Evolutionary conservation across 2,329 filamentous ascomycete genomes (phyloP).

Genomic region (Xylariaceae sp.): DNA sequence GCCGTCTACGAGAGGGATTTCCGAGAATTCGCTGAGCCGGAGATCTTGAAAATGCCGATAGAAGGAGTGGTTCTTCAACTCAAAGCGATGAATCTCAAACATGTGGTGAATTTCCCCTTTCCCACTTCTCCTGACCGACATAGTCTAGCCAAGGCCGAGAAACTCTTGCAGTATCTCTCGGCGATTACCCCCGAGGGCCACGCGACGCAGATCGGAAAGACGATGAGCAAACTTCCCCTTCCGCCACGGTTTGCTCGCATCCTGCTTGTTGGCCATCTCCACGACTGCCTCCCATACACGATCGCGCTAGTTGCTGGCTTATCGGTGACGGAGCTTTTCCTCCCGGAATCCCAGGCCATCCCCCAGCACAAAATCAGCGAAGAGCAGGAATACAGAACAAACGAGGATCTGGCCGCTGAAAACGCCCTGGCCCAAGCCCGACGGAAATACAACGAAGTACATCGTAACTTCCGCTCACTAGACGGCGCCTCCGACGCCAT

Average conservation of each 20-base stretch:
- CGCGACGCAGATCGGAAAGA: constrained; percentile 72
- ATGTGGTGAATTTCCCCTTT: constrained; percentile 92
- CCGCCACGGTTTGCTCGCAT: constrained; percentile 89
- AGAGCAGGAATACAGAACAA: constrained; percentile 45
- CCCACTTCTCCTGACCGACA: constrained; percentile 78
- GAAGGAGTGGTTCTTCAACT: constrained; percentile 90
- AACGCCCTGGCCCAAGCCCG: constrained; percentile 60
- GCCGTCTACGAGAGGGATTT: constrained; percentile 92
- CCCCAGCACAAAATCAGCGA: constrained; percentile 44
- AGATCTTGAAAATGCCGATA: constrained; percentile 84
- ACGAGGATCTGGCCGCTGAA: constrained; percentile 66
- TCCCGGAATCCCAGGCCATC: constrained; percentile 73
- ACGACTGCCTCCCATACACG: constrained; percentile 77
- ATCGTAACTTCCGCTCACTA: constrained; percentile 70
- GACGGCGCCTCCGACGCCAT: constrained; percentile 84
- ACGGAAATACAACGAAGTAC: constrained; percentile 60
- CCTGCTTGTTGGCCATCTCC: constrained; percentile 77
- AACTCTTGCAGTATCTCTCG: constrained; percentile 76
- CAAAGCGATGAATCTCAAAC: constrained; percentile 88
- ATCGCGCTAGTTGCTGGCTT: constrained; percentile 84
- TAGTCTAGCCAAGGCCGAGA: constrained; percentile 77
- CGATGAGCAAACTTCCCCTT: constrained; percentile 83
- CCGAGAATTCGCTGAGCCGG: constrained; percentile 75
- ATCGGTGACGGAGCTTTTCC: constrained; percentile 81
- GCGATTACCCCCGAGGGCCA: constrained; percentile 67